phyloP scores from a whole-genome alignment of 2,329 filamentous ascomycete genomes.

The Aspergillus sojae region DNA sequence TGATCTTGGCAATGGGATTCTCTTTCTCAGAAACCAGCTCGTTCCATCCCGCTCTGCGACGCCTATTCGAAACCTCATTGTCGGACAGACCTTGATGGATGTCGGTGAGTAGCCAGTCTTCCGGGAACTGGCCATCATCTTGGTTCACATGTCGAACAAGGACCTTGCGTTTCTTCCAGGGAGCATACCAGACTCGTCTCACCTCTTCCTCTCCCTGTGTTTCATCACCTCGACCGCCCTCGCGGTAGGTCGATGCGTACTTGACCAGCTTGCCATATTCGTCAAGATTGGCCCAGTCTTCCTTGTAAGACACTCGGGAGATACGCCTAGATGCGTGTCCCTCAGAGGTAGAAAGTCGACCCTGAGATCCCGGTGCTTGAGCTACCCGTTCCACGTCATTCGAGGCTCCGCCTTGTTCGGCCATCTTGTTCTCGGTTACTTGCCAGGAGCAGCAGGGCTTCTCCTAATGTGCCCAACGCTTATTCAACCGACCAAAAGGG shows the following conservation, averaged over 20 bases:
- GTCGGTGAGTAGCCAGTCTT: conserved; percentile 70
- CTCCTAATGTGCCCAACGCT: conserved; percentile 6
- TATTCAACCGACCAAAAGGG: conserved; percentile 3
- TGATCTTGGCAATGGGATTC: conserved; percentile 72
- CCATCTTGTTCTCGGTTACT: conserved; percentile 23
- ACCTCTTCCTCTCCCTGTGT: conserved; percentile 46
- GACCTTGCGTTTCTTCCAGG: conserved; percentile 52
- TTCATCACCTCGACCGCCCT: conserved; percentile 47
- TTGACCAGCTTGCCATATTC: conserved; percentile 69
- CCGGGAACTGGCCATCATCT: conserved; percentile 52
- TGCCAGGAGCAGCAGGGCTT: conserved; percentile 10
- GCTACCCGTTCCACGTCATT: conserved; percentile 22
- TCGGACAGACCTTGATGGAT: conserved; percentile 65
- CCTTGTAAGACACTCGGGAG: conserved; percentile 38
- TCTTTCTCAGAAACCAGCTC: conserved; percentile 77
- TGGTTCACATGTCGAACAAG: conserved; percentile 27
- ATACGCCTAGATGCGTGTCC: conserved; percentile 31
- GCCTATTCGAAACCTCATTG: conserved; percentile 61
- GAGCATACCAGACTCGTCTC: conserved; percentile 63
- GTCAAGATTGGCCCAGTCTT: conserved; percentile 47
- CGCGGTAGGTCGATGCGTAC: conserved; percentile 68
- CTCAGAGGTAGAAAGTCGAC: conserved; percentile 29
- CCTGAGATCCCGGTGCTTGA: conserved; percentile 14
- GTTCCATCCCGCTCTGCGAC: conserved; percentile 70
- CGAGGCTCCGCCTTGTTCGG: conserved; percentile 21